Conservation (phyloP, 2,329 filamentous ascomycete species). For the Cladosporium sp. region DNA sequence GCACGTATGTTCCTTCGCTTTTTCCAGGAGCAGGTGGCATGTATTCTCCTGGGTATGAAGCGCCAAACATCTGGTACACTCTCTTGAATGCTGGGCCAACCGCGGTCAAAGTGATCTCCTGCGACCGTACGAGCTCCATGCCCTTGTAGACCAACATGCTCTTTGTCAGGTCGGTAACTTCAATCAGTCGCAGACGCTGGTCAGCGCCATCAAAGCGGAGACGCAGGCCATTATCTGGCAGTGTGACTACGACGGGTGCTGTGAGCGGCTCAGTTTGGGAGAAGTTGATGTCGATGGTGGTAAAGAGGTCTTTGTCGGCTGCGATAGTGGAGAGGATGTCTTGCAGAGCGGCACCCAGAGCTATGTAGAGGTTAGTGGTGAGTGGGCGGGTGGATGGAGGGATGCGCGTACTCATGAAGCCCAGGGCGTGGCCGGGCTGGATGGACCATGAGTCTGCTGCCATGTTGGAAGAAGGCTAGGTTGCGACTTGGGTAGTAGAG, state of each 20-base stretch:
- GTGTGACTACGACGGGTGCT: conserved; percentile 70
- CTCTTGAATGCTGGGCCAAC: conserved; percentile 35
- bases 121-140: conserved; percentile 72
- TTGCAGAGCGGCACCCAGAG: conserved; percentile 86
- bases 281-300: conserved; percentile 79
- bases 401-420: conserved; percentile 41
- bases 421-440: conserved; percentile 35
- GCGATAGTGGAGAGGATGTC: conserved; percentile 82
- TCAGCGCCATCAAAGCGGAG: conserved; percentile 92
- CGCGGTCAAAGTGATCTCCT: conserved; percentile 37
- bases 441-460: conserved; percentile 20
- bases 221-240: conserved; percentile 84
- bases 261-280: conserved; percentile 72
- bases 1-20: conserved; percentile 72
- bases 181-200: conserved; percentile 85
- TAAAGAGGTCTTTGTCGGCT: conserved; percentile 82
- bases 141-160: conserved; percentile 80
- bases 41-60: conserved; percentile 92
- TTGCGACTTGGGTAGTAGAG: background rate
- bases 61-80: conserved; percentile 89
- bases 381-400: background rate
- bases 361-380: conserved; percentile 47
- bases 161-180: conserved; percentile 86
- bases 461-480: conserved; percentile 19
- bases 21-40: conserved; percentile 61